These are phyloP conservation scores for Mycena amicta DNA, from an alignment of 768 basidiomycete genomes.

Conservation along the genomic window DNA sequence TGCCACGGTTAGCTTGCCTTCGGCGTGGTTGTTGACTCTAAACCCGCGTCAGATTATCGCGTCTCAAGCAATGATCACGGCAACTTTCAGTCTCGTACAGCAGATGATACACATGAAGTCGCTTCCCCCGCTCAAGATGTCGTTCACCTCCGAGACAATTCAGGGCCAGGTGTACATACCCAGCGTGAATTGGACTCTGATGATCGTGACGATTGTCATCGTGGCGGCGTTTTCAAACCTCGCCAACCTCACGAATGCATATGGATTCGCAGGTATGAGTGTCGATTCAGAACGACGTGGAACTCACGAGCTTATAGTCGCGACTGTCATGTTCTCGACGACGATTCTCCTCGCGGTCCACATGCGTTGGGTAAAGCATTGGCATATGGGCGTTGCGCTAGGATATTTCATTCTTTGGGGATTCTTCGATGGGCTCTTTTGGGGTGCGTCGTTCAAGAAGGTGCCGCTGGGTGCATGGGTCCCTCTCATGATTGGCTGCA, in stretches of 20 bases:
- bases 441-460: slow-evolving; percentile 64
- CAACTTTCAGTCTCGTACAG: slow-evolving; percentile 62
- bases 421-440: slow-evolving; percentile 72
- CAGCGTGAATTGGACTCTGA: slow-evolving; percentile 59
- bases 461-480: slow-evolving; percentile 71
- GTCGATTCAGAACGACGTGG: too few species aligned
- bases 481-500: slow-evolving; percentile 56
- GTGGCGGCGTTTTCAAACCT: slow-evolving; percentile 61
- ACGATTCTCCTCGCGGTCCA: slow-evolving; percentile 58
- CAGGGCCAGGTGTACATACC: slow-evolving; percentile 73
- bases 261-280: slow-evolving; percentile 68
- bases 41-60: slow-evolving; percentile 49
- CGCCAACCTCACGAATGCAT: slow-evolving; percentile 58
- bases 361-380: slow-evolving; percentile 57
- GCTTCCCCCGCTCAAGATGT: slow-evolving; percentile 59
- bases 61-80: slow-evolving; percentile 72
- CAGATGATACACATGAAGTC: slow-evolving; percentile 66
- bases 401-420: slow-evolving; percentile 57
- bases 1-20: slow-evolving; percentile 50
- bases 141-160: slow-evolving; percentile 60
- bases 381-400: slow-evolving; percentile 44
- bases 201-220: slow-evolving; percentile 53
- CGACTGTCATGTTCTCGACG: slow-evolving; percentile 68
- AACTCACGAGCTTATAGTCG: too few species aligned
- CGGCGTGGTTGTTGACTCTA: neutral